These are phyloP conservation scores for Boeremia lycopersici DNA, from an alignment of 2,329 filamentous ascomycete genomes.

Conservation along the genomic window DNA sequence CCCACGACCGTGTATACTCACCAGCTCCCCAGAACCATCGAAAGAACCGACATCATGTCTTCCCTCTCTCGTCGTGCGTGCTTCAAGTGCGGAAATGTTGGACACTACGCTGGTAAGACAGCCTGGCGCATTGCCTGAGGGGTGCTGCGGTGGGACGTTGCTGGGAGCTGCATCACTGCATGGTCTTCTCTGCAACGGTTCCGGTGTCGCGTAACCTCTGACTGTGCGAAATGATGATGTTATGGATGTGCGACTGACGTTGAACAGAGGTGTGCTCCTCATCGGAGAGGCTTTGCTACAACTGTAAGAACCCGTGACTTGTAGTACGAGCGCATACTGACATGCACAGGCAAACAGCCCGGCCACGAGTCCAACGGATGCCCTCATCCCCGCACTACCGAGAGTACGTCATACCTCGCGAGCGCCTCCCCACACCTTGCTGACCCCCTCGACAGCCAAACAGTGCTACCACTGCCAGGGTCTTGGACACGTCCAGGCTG, in stretches of 20 bases:
- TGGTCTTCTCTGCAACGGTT: slow-evolving; percentile 9
- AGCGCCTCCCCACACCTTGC: not conserved
- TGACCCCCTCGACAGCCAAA: slow-evolving; percentile 67
- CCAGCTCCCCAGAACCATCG: slow-evolving; percentile 28
- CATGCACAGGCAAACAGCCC: slow-evolving; percentile 73
- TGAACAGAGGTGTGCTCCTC: slow-evolving; percentile 89
- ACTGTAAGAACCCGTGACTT: slow-evolving; percentile 69
- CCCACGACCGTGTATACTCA: slow-evolving; percentile 27
- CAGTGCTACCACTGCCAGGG: slow-evolving; percentile 99
- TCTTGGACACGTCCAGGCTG: slow-evolving; percentile 95
- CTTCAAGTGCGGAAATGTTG: slow-evolving; percentile 61
- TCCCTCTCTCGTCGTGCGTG: slow-evolving; percentile 60
- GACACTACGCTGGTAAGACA: slow-evolving; percentile 58
- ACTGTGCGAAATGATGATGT: slow-evolving; percentile 10
- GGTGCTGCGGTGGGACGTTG: slow-evolving; percentile 29
- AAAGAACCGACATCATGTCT: slow-evolving; percentile 54
- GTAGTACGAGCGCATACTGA: slow-evolving; percentile 18
- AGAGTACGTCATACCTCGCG: slow-evolving; percentile 63
- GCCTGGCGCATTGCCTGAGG: slow-evolving; percentile 21
- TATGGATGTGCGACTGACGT: slow-evolving; percentile 30
- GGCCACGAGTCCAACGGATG: slow-evolving; percentile 98
- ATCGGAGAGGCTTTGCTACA: slow-evolving; percentile 98
- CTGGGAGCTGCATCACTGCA: slow-evolving; percentile 22
- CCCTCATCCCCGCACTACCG: slow-evolving; percentile 93
- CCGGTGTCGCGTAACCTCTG: slow-evolving; percentile 28